These are phyloP conservation scores for Nannizziopsis barbatae DNA, from an alignment of 2,329 filamentous ascomycete species.

Conservation along the genomic window DNA sequence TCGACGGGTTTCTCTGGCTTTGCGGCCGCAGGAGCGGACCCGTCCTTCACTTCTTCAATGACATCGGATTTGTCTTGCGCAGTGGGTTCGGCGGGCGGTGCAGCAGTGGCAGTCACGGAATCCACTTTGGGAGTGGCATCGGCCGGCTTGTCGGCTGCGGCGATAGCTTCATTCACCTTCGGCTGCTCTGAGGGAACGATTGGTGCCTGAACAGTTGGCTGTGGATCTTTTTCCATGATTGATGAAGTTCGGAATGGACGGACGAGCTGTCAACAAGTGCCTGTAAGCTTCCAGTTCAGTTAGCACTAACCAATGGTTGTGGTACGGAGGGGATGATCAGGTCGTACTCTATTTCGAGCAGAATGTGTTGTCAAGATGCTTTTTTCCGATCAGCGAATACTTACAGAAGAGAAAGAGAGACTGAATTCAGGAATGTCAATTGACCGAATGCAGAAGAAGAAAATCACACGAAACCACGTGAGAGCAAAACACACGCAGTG, in stretches of 20 bases:
- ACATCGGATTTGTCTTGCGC: not conserved
- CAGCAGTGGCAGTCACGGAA: slow-evolving; percentile 11
- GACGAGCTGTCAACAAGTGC: not conserved
- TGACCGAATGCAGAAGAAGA: not conserved
- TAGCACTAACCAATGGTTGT: not conserved
- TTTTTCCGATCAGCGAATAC: no score
- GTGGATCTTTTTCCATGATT: slow-evolving; percentile 1
- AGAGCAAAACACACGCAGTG: not conserved
- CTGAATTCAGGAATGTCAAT: no score
- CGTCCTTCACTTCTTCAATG: slow-evolving; percentile 11
- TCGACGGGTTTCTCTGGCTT: slow-evolving; percentile 15
- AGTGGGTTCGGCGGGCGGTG: slow-evolving; percentile 14
- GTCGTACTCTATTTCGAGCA: no score
- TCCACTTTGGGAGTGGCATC: slow-evolving; percentile 12
- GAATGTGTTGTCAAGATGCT: no score
- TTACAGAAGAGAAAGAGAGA: no score
- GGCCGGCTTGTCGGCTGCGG: slow-evolving; percentile 7
- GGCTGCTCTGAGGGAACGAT: slow-evolving; percentile 9
- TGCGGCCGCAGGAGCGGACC: not conserved
- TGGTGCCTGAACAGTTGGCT: not conserved
- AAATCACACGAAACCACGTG: not conserved
- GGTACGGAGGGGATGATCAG: no score
- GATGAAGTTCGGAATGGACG: not conserved
- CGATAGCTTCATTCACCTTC: slow-evolving; percentile 6
- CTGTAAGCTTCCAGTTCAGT: not conserved